Base-by-base conservation (phyloP, 164 flowering plant genomes). In the Kalanchoe fedtschenkoi region DNA sequence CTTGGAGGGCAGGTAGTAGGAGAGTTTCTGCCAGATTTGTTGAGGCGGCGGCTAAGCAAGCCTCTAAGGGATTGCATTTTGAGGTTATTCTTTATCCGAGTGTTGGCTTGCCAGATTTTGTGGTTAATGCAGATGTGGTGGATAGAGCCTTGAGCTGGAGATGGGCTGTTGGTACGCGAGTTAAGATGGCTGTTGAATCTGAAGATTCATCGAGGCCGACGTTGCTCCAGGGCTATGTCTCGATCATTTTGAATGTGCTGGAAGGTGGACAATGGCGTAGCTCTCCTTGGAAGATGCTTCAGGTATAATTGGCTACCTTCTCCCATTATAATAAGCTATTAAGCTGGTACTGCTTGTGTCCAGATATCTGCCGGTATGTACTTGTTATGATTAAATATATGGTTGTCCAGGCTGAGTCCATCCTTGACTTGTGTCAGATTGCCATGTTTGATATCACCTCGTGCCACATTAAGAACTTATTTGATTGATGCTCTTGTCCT, bases 1-100 rank as follows among this genome's bases (percentile, higher is more conserved):
- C 65, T 33, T 63, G 69, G 57, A 66, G 76, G 74, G 57, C 24
- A 37, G 76, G 72, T 24, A 74, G 60, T 35, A 80, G 76, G 24
- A 74, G 64, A 63, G 62, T 79, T 54, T 32, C 75, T 21, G 57
- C 73, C 1, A 78, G 78, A 65, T 66, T 75, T 2, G 79, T 81
- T 33, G 62, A 63, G 53, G 76, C 68, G 60, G 82, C 84, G 5
- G 69, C 58, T 10, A 79, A 74, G 69, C 41, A 67, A 62, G 96
- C 92, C 1, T 78, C 66, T 6, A 60, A 38, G 39, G 81, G 72
- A 1, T 46, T 62, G 80, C 68, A 70, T 5, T 90, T 87, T 55
- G 92, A 87, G 71, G 72, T 87, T 17, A 73, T 78, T 28, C 84
- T 77, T 63, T 80, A 84, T 65, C 97, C 97, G 13, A 78, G 68